A percentile compares a stretch with the other conserved stretches of the same genome.
These are phyloP conservation scores for Phascolomyces articulosus DNA, from an alignment of 371 early-diverging fungal genomes.

Conservation along the genomic window DNA sequence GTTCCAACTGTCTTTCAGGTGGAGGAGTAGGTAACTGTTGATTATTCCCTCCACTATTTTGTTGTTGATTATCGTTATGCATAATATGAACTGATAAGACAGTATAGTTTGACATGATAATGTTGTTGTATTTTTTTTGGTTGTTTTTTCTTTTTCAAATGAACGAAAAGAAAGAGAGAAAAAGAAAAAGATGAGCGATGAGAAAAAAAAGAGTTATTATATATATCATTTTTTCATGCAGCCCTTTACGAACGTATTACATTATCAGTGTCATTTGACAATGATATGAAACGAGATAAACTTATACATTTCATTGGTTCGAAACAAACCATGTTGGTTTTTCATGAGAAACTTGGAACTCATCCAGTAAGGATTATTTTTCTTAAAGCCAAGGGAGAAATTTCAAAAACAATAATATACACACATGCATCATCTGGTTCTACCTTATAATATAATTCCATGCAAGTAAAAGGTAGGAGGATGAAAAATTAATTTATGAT, in stretches of 20 bases:
- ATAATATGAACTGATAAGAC: background rate
- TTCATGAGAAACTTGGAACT: background rate
- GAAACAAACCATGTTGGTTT: background rate
- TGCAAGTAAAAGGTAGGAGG: too few relatives aligned
- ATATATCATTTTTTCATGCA: background rate
- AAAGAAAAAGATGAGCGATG: background rate
- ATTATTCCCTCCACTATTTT: background rate
- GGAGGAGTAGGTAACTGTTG: background rate
- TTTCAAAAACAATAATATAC: background rate
- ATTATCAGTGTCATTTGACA: slow-evolving; percentile 7
- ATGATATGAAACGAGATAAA: background rate
- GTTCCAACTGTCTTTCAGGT: background rate
- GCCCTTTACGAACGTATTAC: too few relatives aligned
- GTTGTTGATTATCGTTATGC: background rate
- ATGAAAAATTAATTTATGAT: too few relatives aligned
- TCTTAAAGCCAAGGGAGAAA: background rate
- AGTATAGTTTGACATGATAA: slow-evolving; percentile 2
- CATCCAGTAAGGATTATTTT: background rate
- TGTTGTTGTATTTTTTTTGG: background rate
- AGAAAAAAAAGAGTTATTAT: too few relatives aligned
- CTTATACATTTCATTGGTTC: background rate
- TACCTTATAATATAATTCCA: too few relatives aligned
- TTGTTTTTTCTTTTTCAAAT: too few relatives aligned
- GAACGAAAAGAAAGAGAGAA: background rate
- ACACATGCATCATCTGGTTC: too few relatives aligned